Conservation (phyloP, 345 rosid genomes). For the Gossypium herbaceum region DNA sequence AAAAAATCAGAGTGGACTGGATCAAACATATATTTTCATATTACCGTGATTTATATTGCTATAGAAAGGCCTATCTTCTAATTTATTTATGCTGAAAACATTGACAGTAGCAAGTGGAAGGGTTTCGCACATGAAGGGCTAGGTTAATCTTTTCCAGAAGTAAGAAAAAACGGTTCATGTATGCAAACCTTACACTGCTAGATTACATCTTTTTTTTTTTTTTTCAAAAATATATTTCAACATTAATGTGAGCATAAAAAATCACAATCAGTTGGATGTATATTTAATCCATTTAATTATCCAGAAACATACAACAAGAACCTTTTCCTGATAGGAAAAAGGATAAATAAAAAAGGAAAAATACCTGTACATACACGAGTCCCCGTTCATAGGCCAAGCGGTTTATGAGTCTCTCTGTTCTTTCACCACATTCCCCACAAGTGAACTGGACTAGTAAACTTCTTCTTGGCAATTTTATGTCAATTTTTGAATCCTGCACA, state of each 20-base stretch:
- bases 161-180: neutral
- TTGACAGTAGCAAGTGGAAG: neutral
- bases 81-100: neutral
- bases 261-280: neutral
- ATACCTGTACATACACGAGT: constrained; percentile 77
- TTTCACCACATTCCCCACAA: constrained; percentile 72
- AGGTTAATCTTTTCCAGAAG: neutral
- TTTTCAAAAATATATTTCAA: neutral
- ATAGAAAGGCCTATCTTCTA: neutral
- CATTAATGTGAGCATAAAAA: neutral
- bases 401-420: constrained; percentile 75
- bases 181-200: neutral
- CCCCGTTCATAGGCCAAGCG: constrained; percentile 80
- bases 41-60: neutral
- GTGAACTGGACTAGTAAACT: constrained; percentile 75
- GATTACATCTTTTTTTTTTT: no score
- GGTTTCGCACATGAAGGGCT: neutral
- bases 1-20: neutral
- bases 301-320: neutral
- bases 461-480: constrained; percentile 73
- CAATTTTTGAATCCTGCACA: constrained; percentile 46
- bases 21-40: neutral
- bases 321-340: neutral
- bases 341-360: constrained; percentile 7
- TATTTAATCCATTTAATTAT: constrained; percentile 3